Evolutionary conservation across 768 basidiomycete genomes (phyloP).

Genomic region (Termitomyces sp.): DNA sequence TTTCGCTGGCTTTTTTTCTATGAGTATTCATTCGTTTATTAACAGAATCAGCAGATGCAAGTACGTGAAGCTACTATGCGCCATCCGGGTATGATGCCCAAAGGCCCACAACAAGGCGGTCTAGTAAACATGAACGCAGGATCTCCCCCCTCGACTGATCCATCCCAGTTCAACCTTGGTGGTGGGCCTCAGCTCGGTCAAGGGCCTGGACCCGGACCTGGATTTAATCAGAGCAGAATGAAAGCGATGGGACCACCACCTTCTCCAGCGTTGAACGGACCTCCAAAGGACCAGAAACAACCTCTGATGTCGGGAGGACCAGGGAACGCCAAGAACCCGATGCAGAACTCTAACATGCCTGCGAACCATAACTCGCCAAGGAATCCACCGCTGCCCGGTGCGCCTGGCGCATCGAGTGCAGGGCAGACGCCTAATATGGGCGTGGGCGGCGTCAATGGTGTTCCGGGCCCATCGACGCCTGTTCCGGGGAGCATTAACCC

Average conservation of each 20-base stretch:
- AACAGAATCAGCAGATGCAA: conserved; percentile 17
- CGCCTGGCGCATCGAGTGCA: neutral
- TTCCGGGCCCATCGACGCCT: conserved; percentile 26
- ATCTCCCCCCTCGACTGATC: conserved; percentile 41
- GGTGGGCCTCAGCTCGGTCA: conserved; percentile 19
- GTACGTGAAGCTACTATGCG: conserved; percentile 11
- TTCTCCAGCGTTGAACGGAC: conserved; percentile 36
- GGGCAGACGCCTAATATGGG: conserved; percentile 18
- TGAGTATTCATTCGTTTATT: neutral
- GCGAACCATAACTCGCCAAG: conserved; percentile 35
- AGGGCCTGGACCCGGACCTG: conserved; percentile 10
- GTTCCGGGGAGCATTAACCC: conserved; percentile 15
- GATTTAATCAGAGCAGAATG: conserved; percentile 18
- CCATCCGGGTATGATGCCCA: conserved; percentile 29
- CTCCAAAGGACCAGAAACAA: conserved; percentile 21
- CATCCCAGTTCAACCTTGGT: conserved; percentile 31
- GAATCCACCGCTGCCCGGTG: conserved; percentile 18
- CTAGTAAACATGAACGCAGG: conserved; percentile 26
- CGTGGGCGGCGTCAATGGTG: conserved; percentile 11
- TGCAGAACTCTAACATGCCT: conserved; percentile 22
- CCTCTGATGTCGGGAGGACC: conserved; percentile 8
- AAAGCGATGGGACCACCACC: conserved; percentile 47
- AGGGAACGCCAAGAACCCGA: conserved; percentile 22
- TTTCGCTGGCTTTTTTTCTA: neutral
- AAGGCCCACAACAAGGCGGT: conserved; percentile 26